Base-by-base conservation (phyloP, 257 asterid genomes). In the Ilex aquifolium region DNA sequence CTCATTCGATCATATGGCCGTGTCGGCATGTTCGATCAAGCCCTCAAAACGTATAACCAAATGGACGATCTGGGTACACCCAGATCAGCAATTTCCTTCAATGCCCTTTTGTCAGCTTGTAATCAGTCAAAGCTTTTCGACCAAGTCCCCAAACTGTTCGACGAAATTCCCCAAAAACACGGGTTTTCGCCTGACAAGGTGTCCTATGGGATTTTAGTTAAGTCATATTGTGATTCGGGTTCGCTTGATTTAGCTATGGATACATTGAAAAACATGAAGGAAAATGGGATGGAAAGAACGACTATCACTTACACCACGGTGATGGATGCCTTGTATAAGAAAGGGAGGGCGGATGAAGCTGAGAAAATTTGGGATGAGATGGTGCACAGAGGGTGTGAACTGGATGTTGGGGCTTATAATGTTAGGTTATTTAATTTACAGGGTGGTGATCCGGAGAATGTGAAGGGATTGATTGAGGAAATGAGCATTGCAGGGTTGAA, bases 31-130 rank as follows among this genome's bases (percentile, higher is more conserved):
- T 66, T 84, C 60, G 90, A 91, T 12, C 83, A 86, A 48, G 89
- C 96, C 30, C 68, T 80, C 53, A 67, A 58, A 1, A 81, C 85
- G 5, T 91, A 80, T 64, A 59, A 69, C 7, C 74, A 88, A 61
- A 88, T 91, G 96, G 62, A 79, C 6, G 81, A 80, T 14, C 64
- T 91, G 31, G 95, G 92, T 63, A 87, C 95, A 46, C 95, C 91
- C 30, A 82, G 90, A 56, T 70, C 96, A 8, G 21, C 83, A 8
- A 69, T 77, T 42, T 91, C 96, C 4, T 86, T 91, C 48, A 88
- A 91, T 59, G 76, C 90, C 29, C 81, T 91, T 17, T 85, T 91
- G 51, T 46, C 56, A 13, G 95, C 95, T 56, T 73, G 83, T 53
- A 50, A 69, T 48, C 56, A 65, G 14, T 76, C 81, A 54, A 80